Evolutionary conservation across 192 early-diverging fungal genomes (phyloP).

Genomic region (Coemansia sp.): DNA sequence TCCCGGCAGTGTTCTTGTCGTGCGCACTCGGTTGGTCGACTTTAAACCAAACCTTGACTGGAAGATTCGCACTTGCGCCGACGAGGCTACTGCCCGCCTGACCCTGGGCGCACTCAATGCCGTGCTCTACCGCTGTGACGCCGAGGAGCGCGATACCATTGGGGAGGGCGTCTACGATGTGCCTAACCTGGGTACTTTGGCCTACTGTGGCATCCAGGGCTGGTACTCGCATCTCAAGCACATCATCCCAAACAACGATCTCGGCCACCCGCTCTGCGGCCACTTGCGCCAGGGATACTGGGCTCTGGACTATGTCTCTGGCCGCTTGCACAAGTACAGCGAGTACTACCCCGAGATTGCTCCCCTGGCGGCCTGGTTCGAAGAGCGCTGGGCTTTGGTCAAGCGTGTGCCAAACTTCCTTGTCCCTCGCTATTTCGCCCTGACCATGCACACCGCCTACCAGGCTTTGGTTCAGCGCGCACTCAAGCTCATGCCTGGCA

Average conservation of each 20-base stretch:
- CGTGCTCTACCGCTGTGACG: slow-evolving; percentile 82
- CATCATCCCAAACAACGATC: slow-evolving; percentile 84
- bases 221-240: slow-evolving; percentile 81
- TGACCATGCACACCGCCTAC: slow-evolving; percentile 80
- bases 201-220: slow-evolving; percentile 94
- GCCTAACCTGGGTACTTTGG: slow-evolving; percentile 78
- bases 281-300: slow-evolving; percentile 91
- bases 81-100: slow-evolving; percentile 68
- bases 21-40: slow-evolving; percentile 64
- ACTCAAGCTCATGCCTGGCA: slow-evolving; percentile 64
- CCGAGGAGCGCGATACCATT: slow-evolving; percentile 84
- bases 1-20: slow-evolving; percentile 81
- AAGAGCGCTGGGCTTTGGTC: slow-evolving; percentile 70
- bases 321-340: slow-evolving; percentile 62
- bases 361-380: slow-evolving; percentile 75
- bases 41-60: slow-evolving; percentile 63
- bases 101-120: slow-evolving; percentile 80
- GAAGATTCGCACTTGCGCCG: slow-evolving; percentile 63
- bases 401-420: slow-evolving; percentile 81
- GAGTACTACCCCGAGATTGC: slow-evolving; percentile 30
- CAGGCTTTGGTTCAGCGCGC: slow-evolving; percentile 69
- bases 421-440: slow-evolving; percentile 92
- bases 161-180: slow-evolving; percentile 88
- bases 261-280: slow-evolving; percentile 90
- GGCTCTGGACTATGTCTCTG: slow-evolving; percentile 86